These are phyloP conservation scores for Coemansia sp. DNA, from an alignment of 192 early-diverging fungal genomes.

Conservation along the genomic window DNA sequence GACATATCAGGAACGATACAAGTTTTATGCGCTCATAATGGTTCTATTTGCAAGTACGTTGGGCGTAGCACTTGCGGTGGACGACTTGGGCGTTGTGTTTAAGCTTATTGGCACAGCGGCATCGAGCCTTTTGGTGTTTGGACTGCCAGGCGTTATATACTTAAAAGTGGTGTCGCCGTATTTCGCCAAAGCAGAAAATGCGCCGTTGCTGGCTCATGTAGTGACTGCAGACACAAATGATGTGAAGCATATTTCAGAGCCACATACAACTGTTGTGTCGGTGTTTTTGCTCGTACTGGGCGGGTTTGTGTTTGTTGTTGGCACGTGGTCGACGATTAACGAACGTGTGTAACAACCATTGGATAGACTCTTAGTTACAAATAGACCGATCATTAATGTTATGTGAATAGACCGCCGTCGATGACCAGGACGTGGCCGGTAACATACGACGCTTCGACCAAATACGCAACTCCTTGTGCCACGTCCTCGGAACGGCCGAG, in stretches of 20 bases:
- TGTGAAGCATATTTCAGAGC: slow-evolving; percentile 21
- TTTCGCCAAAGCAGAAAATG: slow-evolving; percentile 1
- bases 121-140: slow-evolving; percentile 46
- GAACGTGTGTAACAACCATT: slow-evolving; percentile 12
- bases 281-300: slow-evolving; percentile 28
- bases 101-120: slow-evolving; percentile 51
- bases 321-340: slow-evolving; percentile 34
- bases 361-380: neutral
- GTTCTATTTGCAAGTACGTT: slow-evolving; percentile 37
- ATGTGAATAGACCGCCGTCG: slow-evolving; percentile 45
- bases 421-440: slow-evolving; percentile 49
- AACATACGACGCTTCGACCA: slow-evolving; percentile 37
- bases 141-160: slow-evolving; percentile 43
- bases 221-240: slow-evolving; percentile 1
- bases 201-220: slow-evolving; percentile 5
- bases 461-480: slow-evolving; percentile 33
- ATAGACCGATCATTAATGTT: neutral
- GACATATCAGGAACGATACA: neutral
- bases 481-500: slow-evolving; percentile 33
- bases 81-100: slow-evolving; percentile 52
- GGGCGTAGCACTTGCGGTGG: slow-evolving; percentile 25
- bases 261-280: slow-evolving; percentile 18
- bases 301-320: slow-evolving; percentile 34
- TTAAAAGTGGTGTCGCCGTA: slow-evolving; percentile 38
- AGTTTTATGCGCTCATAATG: slow-evolving; percentile 22